Conservation (phyloP, 495 filamentous ascomycete genomes). For the Cladorrhinum samala region DNA sequence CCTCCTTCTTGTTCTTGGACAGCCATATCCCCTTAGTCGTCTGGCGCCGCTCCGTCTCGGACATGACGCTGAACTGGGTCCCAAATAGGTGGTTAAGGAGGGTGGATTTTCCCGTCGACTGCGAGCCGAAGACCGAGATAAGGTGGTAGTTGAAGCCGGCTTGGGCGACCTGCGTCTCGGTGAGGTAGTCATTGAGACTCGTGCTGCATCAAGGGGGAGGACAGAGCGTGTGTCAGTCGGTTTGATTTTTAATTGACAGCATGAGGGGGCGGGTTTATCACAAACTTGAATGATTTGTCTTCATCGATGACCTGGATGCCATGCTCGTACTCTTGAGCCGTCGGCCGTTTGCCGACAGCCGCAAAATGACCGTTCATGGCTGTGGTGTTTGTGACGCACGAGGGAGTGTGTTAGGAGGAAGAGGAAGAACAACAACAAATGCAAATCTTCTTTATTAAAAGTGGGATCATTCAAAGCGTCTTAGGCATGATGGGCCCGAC, state of each 20-base stretch:
- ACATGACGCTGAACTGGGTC: slow-evolving; percentile 95
- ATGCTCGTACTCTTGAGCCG: slow-evolving; percentile 71
- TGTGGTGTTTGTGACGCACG: background rate
- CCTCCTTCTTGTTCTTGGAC: slow-evolving; percentile 80
- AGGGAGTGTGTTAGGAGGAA: background rate
- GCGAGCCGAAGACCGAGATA: slow-evolving; percentile 96
- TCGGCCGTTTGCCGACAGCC: slow-evolving; percentile 60
- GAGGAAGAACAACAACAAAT: background rate
- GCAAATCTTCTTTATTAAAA: background rate
- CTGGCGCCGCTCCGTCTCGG: slow-evolving; percentile 80
- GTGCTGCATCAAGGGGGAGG: slow-evolving; percentile 45
- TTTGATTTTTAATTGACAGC: background rate
- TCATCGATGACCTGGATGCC: slow-evolving; percentile 95
- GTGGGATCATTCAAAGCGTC: background rate
- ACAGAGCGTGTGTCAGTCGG: no score
- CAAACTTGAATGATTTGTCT: slow-evolving; percentile 93
- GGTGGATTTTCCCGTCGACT: slow-evolving; percentile 97
- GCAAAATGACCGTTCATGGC: slow-evolving; percentile 87
- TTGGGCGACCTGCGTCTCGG: slow-evolving; percentile 67
- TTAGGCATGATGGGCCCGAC: background rate
- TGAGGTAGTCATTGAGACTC: slow-evolving; percentile 75
- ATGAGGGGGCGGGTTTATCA: slow-evolving; percentile 8
- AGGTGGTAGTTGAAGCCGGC: slow-evolving; percentile 98
- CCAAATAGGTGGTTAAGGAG: slow-evolving; percentile 94
- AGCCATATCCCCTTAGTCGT: slow-evolving; percentile 99